A percentile compares a stretch with the other conserved stretches of the same genome.
These are phyloP conservation scores for Pseudogymnoascus sp. DNA, from an alignment of 2,329 filamentous ascomycete species.

Conservation along the genomic window DNA sequence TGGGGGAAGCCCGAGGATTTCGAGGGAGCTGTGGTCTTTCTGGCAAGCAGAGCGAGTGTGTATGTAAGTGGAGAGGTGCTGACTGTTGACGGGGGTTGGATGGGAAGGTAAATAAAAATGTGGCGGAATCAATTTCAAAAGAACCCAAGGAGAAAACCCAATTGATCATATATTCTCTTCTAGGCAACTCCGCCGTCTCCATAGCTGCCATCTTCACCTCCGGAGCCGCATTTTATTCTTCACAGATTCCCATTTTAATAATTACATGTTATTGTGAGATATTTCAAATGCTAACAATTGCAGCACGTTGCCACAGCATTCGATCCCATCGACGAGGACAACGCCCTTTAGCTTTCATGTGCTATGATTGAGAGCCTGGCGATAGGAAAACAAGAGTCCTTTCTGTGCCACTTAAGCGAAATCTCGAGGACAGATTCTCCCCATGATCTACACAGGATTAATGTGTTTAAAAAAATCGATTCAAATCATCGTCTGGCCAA, in stretches of 20 bases:
- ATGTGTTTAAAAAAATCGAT: background rate
- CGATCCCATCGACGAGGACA: background rate
- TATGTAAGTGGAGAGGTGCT: conserved; percentile 79
- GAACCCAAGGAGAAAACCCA: background rate
- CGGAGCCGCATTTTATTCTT: background rate
- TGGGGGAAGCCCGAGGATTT: conserved; percentile 85
- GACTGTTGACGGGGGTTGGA: conserved; percentile 86
- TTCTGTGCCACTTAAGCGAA: background rate
- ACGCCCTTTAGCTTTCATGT: background rate
- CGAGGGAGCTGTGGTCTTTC: conserved; percentile 69
- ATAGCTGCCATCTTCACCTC: background rate
- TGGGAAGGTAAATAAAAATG: conserved; percentile 50
- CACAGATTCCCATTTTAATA: background rate
- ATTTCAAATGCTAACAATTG: background rate
- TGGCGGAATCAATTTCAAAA: background rate
- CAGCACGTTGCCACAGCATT: background rate
- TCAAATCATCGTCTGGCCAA: background rate
- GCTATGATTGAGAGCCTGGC: background rate
- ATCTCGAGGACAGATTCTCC: background rate
- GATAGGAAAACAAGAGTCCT: background rate
- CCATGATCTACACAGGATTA: background rate
- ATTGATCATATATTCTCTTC: background rate
- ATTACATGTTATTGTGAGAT: background rate
- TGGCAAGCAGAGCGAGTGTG: conserved; percentile 64
- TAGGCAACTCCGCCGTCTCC: background rate